A percentile compares a stretch with the other conserved stretches of the same genome.
Conservation (phyloP, 495 filamentous ascomycete genomes). For the Friedmanniomyces simplex region DNA sequence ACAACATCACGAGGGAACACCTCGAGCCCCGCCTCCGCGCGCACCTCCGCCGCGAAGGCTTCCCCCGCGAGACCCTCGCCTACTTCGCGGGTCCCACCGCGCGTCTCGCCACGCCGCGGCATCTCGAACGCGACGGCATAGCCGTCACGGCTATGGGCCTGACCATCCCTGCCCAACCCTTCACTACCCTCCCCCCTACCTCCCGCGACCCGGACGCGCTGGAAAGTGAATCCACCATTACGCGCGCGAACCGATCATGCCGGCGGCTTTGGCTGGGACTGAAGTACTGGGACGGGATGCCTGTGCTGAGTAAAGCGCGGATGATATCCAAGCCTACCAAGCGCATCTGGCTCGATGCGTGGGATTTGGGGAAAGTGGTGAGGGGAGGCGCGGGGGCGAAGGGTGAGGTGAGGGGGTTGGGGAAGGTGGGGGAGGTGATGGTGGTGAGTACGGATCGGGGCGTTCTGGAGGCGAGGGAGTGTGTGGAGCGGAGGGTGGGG, state of each 20-base stretch:
- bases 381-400: slow-evolving; percentile 45
- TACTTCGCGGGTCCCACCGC: slow-evolving; percentile 10
- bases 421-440: slow-evolving; percentile 69
- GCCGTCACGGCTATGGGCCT: slow-evolving; percentile 11
- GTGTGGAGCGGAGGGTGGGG: slow-evolving; percentile 71
- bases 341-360: slow-evolving; percentile 52
- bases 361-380: slow-evolving; percentile 50
- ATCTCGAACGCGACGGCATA: slow-evolving; percentile 14
- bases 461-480: slow-evolving; percentile 77
- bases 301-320: slow-evolving; percentile 62
- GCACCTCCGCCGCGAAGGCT: slow-evolving; percentile 1
- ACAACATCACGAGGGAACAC: background rate
- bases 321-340: slow-evolving; percentile 71
- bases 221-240: slow-evolving; percentile 49
- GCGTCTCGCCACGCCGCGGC: slow-evolving; percentile 6
- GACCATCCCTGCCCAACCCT: slow-evolving; percentile 4
- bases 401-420: slow-evolving; percentile 59
- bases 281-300: slow-evolving; percentile 85
- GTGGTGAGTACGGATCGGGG: slow-evolving; percentile 72
- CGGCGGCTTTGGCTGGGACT: slow-evolving; percentile 82
- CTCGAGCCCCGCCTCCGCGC: slow-evolving; percentile 3
- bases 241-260: slow-evolving; percentile 64
- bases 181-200: background rate
- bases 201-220: slow-evolving; percentile 16
- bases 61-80: slow-evolving; percentile 6